Evolutionary conservation across 371 early-diverging fungal genomes (phyloP).

Genomic region (Mucor velutinosus): DNA sequence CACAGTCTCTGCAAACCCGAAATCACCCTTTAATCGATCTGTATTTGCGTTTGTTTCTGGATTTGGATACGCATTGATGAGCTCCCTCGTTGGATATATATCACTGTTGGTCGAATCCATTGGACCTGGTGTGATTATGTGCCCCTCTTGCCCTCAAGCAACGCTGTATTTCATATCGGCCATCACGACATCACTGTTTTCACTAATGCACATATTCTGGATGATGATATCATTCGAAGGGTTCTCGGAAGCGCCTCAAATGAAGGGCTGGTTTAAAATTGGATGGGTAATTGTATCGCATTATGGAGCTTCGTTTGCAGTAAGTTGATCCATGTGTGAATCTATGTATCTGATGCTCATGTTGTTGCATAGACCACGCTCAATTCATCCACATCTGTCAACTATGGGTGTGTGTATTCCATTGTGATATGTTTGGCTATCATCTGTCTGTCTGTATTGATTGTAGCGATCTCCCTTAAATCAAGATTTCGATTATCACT

Average conservation of each 20-base stretch:
- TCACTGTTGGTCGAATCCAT: constrained; percentile 64
- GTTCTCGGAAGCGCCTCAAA: constrained; percentile 36
- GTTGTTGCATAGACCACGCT: constrained; percentile 42
- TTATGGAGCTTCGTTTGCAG: constrained; percentile 65
- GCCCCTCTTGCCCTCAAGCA: constrained; percentile 63
- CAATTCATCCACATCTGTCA: constrained; percentile 44
- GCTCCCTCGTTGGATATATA: constrained; percentile 67
- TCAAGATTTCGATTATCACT: constrained; percentile 25
- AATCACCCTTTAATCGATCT: constrained; percentile 59
- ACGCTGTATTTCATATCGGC: constrained; percentile 72
- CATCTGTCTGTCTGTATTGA: constrained; percentile 37
- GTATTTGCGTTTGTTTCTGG: constrained; percentile 69
- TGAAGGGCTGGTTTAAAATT: constrained; percentile 31
- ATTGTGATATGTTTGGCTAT: constrained; percentile 48
- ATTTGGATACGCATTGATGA: constrained; percentile 72
- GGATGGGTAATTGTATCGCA: constrained; percentile 58
- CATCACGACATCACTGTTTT: constrained; percentile 68
- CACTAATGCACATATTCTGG: constrained; percentile 71
- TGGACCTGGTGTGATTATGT: constrained; percentile 72
- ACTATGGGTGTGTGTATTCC: constrained; percentile 55
- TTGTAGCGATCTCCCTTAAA: constrained; percentile 35
- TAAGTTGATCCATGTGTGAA: constrained; percentile 12
- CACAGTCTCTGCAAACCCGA: constrained; percentile 57
- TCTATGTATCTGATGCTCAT: neutral
- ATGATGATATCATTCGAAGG: constrained; percentile 77